Evolutionary conservation across 139 green algal genomes (phyloP).

Genomic region (Coelastrella sp.): DNA sequence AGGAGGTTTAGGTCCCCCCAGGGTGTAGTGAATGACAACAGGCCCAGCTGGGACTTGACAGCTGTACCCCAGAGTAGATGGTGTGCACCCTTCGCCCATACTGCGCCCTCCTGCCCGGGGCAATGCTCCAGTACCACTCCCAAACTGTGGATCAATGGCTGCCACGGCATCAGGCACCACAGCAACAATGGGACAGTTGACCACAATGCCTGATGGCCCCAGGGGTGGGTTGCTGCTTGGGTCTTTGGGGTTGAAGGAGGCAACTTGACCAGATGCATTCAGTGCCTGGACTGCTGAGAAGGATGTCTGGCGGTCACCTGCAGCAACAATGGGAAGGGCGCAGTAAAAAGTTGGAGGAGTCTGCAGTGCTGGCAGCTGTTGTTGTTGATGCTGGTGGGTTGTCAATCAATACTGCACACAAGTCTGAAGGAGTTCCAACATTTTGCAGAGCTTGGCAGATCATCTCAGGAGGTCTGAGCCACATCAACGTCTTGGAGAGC

Average conservation of each 20-base stretch:
- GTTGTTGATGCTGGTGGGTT: no score
- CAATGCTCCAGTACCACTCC: no score
- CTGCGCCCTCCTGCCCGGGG: no score
- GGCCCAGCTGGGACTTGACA: not conserved
- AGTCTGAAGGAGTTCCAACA: no score
- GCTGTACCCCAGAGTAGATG: constrained; percentile 18
- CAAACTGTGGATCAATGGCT: not conserved
- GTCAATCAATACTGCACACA: no score
- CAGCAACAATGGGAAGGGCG: not conserved
- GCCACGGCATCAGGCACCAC: not conserved
- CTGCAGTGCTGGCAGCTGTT: not conserved
- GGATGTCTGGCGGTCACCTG: constrained; percentile 24
- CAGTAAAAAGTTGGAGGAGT: not conserved
- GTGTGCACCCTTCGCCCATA: not conserved
- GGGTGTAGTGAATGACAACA: not conserved
- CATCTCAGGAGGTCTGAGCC: no score
- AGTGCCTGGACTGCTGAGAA: constrained; percentile 1
- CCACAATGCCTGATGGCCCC: constrained; percentile 1
- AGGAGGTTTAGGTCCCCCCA: not conserved
- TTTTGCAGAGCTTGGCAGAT: no score
- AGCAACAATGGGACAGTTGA: constrained; percentile 39
- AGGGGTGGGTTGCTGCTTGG: not conserved
- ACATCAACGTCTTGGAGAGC: no score
- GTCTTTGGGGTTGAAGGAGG: constrained; percentile 31
- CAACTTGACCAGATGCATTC: not conserved